Evolutionary conservation across 73 alveolate species (phyloP), one percentile per base, ranked within the genome.

Genomic region (Paraurostyla sp.): DNA sequence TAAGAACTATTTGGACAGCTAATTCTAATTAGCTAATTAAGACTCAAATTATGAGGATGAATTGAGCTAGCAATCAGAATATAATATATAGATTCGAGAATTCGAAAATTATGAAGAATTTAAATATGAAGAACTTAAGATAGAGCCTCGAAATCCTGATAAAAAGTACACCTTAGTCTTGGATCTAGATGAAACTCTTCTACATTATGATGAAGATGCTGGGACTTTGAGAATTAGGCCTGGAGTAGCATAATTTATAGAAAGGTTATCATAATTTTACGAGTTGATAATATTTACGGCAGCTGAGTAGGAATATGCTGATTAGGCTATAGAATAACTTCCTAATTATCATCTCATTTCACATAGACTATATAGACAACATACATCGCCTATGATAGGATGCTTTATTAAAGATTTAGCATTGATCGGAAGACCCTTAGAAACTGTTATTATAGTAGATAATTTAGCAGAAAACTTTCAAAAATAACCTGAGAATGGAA

Each of bases 221-320:
- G 96, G 94, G 7, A 57, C 63, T 32, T 63, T 92, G 35, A 94
- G 93, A 76, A 92, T 95, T 43, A 86, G 99, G 52, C 99, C 99
- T 27, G 94, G 95, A 82, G 94, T 97, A 27, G 86, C 85, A 32
- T 91, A 95, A 82, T 96, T 96, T 76, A 83, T 96, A 58, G 85
- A 65, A 58, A 96, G 85, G 51, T 80, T 96, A 89, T 78, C 96
- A 62, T 56, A 93, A 76, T 91, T 90, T 88, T 96, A 93, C 90
- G 98, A 96, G 84, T 90, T 96, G 0, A 94, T 96, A 32, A 94
- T 96, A 25, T 96, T 96, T 58, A 96, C 99, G 43, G 98, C 98
- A 41, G 95, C 97, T 18, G 80, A 88, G 51, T 63, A 94, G 87
- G 99, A 94, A 71, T 96, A 96, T 92, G 99, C 99, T n/a, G 99